A percentile compares a stretch with the other conserved stretches of the same genome.
These are phyloP conservation scores for Chalciporus piperatus DNA, from an alignment of 768 basidiomycete genomes.

Conservation along the genomic window DNA sequence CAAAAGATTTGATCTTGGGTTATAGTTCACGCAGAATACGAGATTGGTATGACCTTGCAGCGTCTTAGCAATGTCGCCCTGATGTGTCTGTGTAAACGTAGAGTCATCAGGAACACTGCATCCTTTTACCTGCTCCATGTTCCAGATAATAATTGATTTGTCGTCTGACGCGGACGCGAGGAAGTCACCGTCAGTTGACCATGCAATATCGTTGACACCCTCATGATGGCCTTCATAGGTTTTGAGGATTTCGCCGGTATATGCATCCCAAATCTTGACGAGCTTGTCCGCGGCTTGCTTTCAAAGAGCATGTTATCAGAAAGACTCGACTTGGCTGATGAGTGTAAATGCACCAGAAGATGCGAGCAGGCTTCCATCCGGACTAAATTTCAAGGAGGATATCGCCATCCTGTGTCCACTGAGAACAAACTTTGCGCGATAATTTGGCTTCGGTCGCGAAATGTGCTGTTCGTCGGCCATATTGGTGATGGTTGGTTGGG, in stretches of 20 bases:
- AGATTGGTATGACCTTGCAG: conserved; percentile 89
- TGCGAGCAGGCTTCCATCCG: conserved; percentile 76
- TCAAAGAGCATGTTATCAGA: conserved; percentile 28
- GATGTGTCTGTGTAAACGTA: not conserved
- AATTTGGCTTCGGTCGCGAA: conserved; percentile 40
- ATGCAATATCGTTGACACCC: conserved; percentile 89
- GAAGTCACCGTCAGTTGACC: conserved; percentile 79
- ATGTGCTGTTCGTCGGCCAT: conserved; percentile 3
- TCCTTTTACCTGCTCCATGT: conserved; percentile 55
- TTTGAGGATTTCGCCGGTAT: conserved; percentile 67
- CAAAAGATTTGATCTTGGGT: conserved; percentile 83
- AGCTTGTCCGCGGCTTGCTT: conserved; percentile 80
- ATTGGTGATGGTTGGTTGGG: not conserved
- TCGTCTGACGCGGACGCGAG: conserved; percentile 95
- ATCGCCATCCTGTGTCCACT: conserved; percentile 83
- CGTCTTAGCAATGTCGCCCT: conserved; percentile 62
- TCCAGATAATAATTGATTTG: conserved; percentile 85
- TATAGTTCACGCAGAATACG: conserved; percentile 92
- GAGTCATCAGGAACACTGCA: not conserved
- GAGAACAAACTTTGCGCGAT: conserved; percentile 58
- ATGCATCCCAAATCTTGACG: conserved; percentile 77
- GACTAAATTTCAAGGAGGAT: conserved; percentile 85
- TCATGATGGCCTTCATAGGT: conserved; percentile 73
- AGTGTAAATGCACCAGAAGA: conserved; percentile 66
- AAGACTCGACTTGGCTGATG: conserved; percentile 2